Percentiles rank a stretch among this genome's conserved stretches.
These are phyloP conservation scores for Botrytis fragariae DNA, from an alignment of 2,329 filamentous ascomycete species.

Conservation along the genomic window DNA sequence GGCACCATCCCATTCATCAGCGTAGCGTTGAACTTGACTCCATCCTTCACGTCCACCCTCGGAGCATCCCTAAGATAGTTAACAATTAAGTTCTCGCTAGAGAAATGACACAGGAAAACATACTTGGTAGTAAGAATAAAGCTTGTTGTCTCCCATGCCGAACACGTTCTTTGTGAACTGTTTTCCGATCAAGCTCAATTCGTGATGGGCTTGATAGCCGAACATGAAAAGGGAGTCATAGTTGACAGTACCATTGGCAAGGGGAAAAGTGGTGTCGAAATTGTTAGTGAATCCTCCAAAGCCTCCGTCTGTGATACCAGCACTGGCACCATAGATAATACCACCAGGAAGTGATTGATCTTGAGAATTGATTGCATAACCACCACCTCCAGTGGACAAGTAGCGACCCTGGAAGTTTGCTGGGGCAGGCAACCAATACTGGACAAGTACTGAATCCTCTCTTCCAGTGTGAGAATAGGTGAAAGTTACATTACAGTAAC, in stretches of 20 bases:
- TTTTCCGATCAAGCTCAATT: slow-evolving; percentile 44
- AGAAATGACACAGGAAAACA: too few relatives aligned
- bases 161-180: slow-evolving; percentile 45
- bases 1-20: slow-evolving; percentile 45
- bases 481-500: too few relatives aligned
- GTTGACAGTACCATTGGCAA: slow-evolving; percentile 42
- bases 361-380: too few relatives aligned
- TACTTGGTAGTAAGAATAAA: slow-evolving; percentile 38
- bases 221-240: slow-evolving; percentile 41
- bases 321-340: slow-evolving; percentile 43
- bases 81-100: neutral
- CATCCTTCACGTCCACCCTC: slow-evolving; percentile 50
- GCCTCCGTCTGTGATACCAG: slow-evolving; percentile 50
- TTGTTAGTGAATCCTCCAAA: slow-evolving; percentile 45
- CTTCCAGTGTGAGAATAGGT: too few relatives aligned
- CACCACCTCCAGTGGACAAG: too few relatives aligned
- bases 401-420: too few relatives aligned
- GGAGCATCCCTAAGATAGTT: slow-evolving; percentile 41
- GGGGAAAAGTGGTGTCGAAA: slow-evolving; percentile 41
- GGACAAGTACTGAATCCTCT: too few relatives aligned
- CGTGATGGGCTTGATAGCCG: slow-evolving; percentile 41
- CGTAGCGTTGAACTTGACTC: slow-evolving; percentile 44
- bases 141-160: slow-evolving; percentile 30
- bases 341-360: too few relatives aligned
- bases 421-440: too few relatives aligned